Base-by-base conservation (phyloP, 371 early-diverging fungal species). In the Syncephalastrum contaminatum region DNA sequence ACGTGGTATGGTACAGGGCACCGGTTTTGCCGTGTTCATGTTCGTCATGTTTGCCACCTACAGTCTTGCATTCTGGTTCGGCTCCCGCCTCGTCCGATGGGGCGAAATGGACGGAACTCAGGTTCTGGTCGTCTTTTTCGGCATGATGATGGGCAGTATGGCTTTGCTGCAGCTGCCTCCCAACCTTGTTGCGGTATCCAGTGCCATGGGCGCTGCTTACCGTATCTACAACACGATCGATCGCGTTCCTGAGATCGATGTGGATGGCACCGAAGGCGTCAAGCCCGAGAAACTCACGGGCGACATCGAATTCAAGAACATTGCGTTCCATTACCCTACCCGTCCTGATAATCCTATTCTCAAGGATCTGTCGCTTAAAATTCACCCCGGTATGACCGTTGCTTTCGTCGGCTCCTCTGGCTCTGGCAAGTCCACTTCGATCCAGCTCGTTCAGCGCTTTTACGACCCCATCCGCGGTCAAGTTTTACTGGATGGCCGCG, bases 371-470 rank as follows among this genome's bases (percentile, higher is more conserved):
- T 77, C 67, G 53, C 66, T 93, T 20, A 77, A 63, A 4, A 76
- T 92, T 43, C 60, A 76, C 42, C 83, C 96, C 4, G 93, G 92
- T 24, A 75, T 84, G 58, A 90, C 87, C 16, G 83, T 89, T 12
- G 93, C 90, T 3, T 73, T 92, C 48, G 92, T 90, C 15, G 92
- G 91, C 41, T 80, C 82, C 40, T 91, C 92, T 30, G 97, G 98
- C 15, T 86, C 87, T 30, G 96, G 97, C 43, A 94, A 94, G 66
- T 92, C 93, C 14, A 96, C 98, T 20, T 87, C 90, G 40, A 77
- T 97, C 45, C 87, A 88, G 48, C 84, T 97, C 22, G 52, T 95
- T 27, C 90, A 93, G 67, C 91, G 98, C 50, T 95, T 96, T 72
- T 98, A 98, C 67, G 86, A 89, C 57, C 81, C 89, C 3, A 58